Conservation (phyloP, 1,284 basidiomycete species). For the Mycocalia duriaeana region DNA sequence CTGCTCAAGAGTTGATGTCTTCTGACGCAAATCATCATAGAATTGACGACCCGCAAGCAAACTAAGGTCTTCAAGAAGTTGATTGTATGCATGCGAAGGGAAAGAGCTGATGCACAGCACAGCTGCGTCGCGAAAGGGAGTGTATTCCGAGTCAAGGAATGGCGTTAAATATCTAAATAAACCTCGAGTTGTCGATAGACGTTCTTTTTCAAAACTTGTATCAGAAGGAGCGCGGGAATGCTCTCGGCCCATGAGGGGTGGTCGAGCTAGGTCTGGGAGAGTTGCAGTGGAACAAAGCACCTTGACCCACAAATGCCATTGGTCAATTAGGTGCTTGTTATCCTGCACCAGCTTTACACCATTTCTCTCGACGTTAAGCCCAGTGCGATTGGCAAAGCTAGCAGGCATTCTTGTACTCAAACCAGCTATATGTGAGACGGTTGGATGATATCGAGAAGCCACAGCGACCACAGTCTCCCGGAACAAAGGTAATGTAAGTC, state of each 20-base stretch:
- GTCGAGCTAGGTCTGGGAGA: slow-evolving; percentile 56
- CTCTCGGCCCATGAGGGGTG: slow-evolving; percentile 55
- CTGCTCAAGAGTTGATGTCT: slow-evolving; percentile 35
- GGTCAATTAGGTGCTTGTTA: slow-evolving; percentile 63
- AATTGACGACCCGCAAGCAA: slow-evolving; percentile 78
- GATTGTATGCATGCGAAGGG: slow-evolving; percentile 71
- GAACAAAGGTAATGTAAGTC: slow-evolving; percentile 42
- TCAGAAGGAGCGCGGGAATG: slow-evolving; percentile 74
- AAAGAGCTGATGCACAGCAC: slow-evolving; percentile 87
- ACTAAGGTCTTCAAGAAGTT: slow-evolving; percentile 81
- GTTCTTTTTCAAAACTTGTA: slow-evolving; percentile 66
- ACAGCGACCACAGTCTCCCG: slow-evolving; percentile 64
- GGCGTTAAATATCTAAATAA: slow-evolving; percentile 85
- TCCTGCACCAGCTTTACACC: slow-evolving; percentile 54
- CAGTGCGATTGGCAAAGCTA: slow-evolving; percentile 36
- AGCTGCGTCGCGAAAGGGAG: slow-evolving; percentile 79
- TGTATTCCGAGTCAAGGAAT: slow-evolving; percentile 83
- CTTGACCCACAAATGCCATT: slow-evolving; percentile 88
- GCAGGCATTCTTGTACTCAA: slow-evolving; percentile 47
- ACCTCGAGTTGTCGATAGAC: slow-evolving; percentile 73
- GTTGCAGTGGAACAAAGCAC: slow-evolving; percentile 77
- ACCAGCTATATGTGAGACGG: slow-evolving; percentile 64
- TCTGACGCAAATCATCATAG: slow-evolving; percentile 69
- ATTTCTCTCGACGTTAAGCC: slow-evolving; percentile 41
- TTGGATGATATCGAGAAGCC: slow-evolving; percentile 60